Percentiles rank a stretch among this genome's conserved stretches.
phyloP scores from a whole-genome alignment of 164 flowering plant species.

The Platanus orientalis region DNA sequence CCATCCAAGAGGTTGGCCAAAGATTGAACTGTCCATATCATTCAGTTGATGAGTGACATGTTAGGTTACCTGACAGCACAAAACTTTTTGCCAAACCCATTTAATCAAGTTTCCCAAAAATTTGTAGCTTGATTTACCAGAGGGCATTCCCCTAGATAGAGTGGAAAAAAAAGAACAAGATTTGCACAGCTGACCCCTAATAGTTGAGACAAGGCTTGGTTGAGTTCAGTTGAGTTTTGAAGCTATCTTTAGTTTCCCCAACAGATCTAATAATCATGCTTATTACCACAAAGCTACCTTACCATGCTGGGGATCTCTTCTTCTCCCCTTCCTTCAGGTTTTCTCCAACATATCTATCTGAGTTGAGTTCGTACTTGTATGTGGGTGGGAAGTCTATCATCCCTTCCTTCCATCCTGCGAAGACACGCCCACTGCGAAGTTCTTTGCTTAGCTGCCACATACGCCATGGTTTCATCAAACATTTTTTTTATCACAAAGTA shows the following conservation, averaged over 20 bases:
- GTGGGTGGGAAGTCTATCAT: constrained; percentile 86
- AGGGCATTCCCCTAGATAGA: too few relatives aligned
- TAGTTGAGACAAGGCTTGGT: too few relatives aligned
- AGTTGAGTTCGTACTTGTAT: constrained; percentile 79
- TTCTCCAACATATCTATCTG: constrained; percentile 79
- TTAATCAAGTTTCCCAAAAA: too few relatives aligned
- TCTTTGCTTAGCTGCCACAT: constrained; percentile 69
- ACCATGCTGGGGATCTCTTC: constrained; percentile 98
- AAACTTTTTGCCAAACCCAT: too few relatives aligned
- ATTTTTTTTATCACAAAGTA: background rate
- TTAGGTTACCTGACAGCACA: too few relatives aligned
- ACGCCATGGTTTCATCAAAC: constrained; percentile 5
- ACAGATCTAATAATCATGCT: background rate
- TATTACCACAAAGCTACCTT: constrained; percentile 15
- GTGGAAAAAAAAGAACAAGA: too few relatives aligned
- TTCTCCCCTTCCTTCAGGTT: constrained; percentile 88
- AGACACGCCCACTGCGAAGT: constrained; percentile 67
- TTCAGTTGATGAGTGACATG: too few relatives aligned
- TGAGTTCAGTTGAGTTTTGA: too few relatives aligned
- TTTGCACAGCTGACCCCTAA: too few relatives aligned
- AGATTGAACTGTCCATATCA: too few relatives aligned
- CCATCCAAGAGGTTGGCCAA: too few relatives aligned
- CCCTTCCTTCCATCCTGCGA: constrained; percentile 97
- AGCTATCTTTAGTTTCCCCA: background rate
- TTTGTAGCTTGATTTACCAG: too few relatives aligned